Evolutionary conservation across 345 rosid species (phyloP).

Genomic region (Salix udensis): DNA sequence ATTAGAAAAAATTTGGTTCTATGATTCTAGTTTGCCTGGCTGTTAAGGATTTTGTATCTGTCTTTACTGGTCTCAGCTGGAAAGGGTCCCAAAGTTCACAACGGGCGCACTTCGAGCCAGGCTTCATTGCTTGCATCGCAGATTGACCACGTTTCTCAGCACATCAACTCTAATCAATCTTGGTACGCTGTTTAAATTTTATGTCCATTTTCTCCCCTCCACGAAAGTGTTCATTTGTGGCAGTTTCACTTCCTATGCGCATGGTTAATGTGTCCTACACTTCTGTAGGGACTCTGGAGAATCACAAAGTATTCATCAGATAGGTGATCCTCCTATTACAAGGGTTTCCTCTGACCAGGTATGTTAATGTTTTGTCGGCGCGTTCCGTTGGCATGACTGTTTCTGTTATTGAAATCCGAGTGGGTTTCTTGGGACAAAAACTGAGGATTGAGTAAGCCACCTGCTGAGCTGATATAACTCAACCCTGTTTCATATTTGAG

Average conservation of each 20-base stretch:
- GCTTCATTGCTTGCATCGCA: slow-evolving; percentile 22
- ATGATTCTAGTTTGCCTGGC: background rate
- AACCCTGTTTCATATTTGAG: background rate
- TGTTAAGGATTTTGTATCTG: background rate
- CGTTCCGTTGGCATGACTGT: background rate
- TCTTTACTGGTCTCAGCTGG: slow-evolving; percentile 36
- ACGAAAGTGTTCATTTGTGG: background rate
- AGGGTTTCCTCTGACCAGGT: slow-evolving; percentile 80
- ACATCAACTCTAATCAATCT: slow-evolving; percentile 13
- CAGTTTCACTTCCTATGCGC: too few relatives aligned
- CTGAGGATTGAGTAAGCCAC: background rate
- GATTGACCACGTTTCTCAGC: slow-evolving; percentile 10
- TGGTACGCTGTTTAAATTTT: slow-evolving; percentile 1
- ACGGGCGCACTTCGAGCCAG: slow-evolving; percentile 12
- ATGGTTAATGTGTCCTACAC: slow-evolving; percentile 7
- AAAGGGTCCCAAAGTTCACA: slow-evolving; percentile 28
- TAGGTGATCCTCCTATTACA: slow-evolving; percentile 27
- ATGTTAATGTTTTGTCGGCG: background rate
- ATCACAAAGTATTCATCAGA: slow-evolving; percentile 26
- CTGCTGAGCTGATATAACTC: background rate
- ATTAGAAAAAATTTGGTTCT: background rate
- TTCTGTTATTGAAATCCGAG: background rate
- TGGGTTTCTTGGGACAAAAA: background rate
- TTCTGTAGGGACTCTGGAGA: slow-evolving; percentile 33
- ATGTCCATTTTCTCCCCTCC: background rate